Percentiles rank a stretch among this genome's conserved stretches.
Evolutionary conservation across 129 eudicot species (phyloP).

Genomic region (Sambucus nigra): DNA sequence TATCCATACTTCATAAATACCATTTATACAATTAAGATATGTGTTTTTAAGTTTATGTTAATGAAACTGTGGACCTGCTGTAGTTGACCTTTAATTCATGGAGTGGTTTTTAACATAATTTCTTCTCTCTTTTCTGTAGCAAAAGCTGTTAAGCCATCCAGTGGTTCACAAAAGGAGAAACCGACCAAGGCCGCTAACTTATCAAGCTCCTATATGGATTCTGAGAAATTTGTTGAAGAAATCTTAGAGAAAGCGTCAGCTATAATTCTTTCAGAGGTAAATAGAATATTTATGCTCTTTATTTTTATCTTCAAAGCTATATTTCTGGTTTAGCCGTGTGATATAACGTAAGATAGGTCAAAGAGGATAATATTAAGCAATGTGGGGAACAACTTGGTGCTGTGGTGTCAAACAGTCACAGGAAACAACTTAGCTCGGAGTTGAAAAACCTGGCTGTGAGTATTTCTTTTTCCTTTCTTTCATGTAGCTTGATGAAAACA

Average conservation of each 20-base stretch:
- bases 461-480: constrained; percentile 12
- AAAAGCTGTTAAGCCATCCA: constrained; percentile 48
- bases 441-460: constrained; percentile 64
- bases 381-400: constrained; percentile 55
- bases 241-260: constrained; percentile 53
- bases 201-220: constrained; percentile 39
- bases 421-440: constrained; percentile 53
- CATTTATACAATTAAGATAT: no score
- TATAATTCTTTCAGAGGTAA: constrained; percentile 67
- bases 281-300: constrained; percentile 7
- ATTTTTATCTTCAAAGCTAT: background rate
- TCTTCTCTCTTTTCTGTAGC: constrained; percentile 17
- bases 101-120: background rate
- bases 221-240: constrained; percentile 61
- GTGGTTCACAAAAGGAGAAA: constrained; percentile 43
- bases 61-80: no score
- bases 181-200: constrained; percentile 10
- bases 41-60: no score
- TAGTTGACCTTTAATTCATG: background rate
- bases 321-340: constrained; percentile 8
- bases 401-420: constrained; percentile 33
- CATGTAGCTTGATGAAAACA: background rate
- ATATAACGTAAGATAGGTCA: constrained; percentile 28
- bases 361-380: constrained; percentile 40
- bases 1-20: no score